Evolutionary conservation across 345 rosid genomes (phyloP), one percentile per base, ranked within the genome.

Genomic region (Raphanus raphanistrum): DNA sequence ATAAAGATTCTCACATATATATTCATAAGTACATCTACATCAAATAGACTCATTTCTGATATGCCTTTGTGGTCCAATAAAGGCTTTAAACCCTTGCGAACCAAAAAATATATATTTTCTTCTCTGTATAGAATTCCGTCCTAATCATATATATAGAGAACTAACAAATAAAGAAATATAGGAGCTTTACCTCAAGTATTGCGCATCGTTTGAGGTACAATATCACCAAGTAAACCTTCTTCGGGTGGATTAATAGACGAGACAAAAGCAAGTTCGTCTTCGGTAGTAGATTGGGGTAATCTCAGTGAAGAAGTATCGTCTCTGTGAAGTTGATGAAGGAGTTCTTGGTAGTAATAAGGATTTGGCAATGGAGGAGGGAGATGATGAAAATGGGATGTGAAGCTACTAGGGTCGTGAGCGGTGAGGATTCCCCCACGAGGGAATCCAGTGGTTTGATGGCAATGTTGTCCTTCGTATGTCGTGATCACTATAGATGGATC

Each of bases 391-490:
- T 86, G 48, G 48, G 48, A 83, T 71, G 68, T 78, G 59, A 86
- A 76, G 60, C 67, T 87, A 65, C 80, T 78, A 62, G 86, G 83
- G 55, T 87, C 90, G 31, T 85, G 89, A 57, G 72, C 61, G 10
- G 82, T 82, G 77, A 87, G 82, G 82, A 89, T 54, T 62, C 92
- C 92, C 1, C 97, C 95, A 0, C 83, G 79, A 13, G 90, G 97
- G 82, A 88, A 90, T 35, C 97, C 95, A 32, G 85, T 83, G 6
- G 91, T 87, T 4, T 90, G 98, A 71, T 94, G 98, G 62, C 97
- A 92, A 80, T 94, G 98, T 73, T 94, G 98, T 65, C 98, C 98
- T 85, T 94, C 97, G 63, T 94, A 94, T 33, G 98, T 94, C 10
- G 98, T 94, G 48, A 94, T 90, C 31, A 94, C 97, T 29, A 78